Base-by-base conservation (phyloP, 2,329 filamentous ascomycete species). In the Malbranchea cinnamomea region DNA sequence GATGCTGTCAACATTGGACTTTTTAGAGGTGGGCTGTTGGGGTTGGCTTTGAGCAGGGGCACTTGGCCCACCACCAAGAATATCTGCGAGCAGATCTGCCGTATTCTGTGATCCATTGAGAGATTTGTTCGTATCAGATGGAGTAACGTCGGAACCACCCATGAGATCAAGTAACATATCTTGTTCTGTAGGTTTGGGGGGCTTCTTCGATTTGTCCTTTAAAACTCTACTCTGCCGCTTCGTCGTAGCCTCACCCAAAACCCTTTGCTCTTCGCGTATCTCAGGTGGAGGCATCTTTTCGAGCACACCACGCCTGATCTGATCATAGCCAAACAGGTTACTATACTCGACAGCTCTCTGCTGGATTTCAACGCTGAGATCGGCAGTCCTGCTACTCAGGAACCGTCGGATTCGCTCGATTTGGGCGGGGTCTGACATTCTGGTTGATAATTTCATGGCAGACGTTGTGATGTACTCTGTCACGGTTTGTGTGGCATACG, bases 271-370 rank as follows among this genome's bases (percentile, higher is more conserved):
- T 52, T 98, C 89, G 41, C 87, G 83, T 47, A 98, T 95, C 53
- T 95, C 87, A 6, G 89, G 89, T 2, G 89, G 73, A 5, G 89
- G 89, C 91, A 98, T 98, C 54, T 89, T 91, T 58, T 98, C 89
- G 7, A 98, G 63, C 2, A 98, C 89, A 34, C 89, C 89, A 36
- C 71, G 71, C 32, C 87, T 75, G 33, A 98, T 80, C 36, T 83
- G 67, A 43, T 98, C 85, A 46, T 83, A 83, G 1, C 72, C 71
- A 46, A 98, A 95, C n/a, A 98, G 65, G 47, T 95, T 95, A 35
- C 76, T 73, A 47, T 95, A 98, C 53, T 98, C 89, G 12, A 93
- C 85, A 4, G 87, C 80, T 51, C 89, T 75, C 56, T 98, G 89
- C 54, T 98, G 91, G 14, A 95, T 79, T 53, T 98, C 89, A 15